Percentiles rank a stretch among this genome's conserved stretches.
phyloP scores from a whole-genome alignment of 1,139 yeast genomes.

The Suhomyces bribrorum region DNA sequence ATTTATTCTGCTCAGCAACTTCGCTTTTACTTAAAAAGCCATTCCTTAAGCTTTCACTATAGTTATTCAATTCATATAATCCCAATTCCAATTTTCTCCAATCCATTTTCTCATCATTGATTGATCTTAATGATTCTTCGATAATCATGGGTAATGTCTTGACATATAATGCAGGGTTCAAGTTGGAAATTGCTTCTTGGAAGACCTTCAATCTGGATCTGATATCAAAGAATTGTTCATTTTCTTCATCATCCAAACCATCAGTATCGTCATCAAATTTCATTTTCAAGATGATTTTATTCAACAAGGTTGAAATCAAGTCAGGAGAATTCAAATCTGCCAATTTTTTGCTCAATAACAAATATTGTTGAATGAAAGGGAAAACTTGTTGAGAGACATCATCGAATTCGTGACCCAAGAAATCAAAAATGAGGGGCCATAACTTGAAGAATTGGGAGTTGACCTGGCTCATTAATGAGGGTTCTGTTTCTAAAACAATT shows the following conservation, averaged over 20 bases:
- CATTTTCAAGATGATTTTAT: constrained; percentile 74
- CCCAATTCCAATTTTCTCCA: constrained; percentile 92
- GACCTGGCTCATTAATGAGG: constrained; percentile 43
- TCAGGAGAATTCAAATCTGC: constrained; percentile 38
- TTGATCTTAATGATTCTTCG: constrained; percentile 53
- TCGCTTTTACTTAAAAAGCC: constrained; percentile 67
- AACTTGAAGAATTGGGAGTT: constrained; percentile 40
- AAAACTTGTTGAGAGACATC: constrained; percentile 84
- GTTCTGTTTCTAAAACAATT: constrained; percentile 56
- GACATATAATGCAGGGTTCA: constrained; percentile 71
- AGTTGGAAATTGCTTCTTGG: constrained; percentile 81
- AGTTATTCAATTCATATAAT: constrained; percentile 72
- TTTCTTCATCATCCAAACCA: constrained; percentile 57
- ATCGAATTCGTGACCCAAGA: constrained; percentile 80
- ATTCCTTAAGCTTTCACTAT: constrained; percentile 77
- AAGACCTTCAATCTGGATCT: constrained; percentile 71
- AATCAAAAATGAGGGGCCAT: constrained; percentile 73
- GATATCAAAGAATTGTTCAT: constrained; percentile 77
- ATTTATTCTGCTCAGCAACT: constrained; percentile 53
- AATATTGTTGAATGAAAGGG: constrained; percentile 73
- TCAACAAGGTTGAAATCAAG: constrained; percentile 62
- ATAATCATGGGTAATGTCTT: constrained; percentile 71
- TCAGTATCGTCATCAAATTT: constrained; percentile 76
- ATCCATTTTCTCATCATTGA: constrained; percentile 29
- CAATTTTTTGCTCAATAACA: constrained; percentile 68